A percentile compares a stretch with the other conserved stretches of the same genome.
Conservation (phyloP, 352 stramenopile species). For the Phytopythium boreale region DNA sequence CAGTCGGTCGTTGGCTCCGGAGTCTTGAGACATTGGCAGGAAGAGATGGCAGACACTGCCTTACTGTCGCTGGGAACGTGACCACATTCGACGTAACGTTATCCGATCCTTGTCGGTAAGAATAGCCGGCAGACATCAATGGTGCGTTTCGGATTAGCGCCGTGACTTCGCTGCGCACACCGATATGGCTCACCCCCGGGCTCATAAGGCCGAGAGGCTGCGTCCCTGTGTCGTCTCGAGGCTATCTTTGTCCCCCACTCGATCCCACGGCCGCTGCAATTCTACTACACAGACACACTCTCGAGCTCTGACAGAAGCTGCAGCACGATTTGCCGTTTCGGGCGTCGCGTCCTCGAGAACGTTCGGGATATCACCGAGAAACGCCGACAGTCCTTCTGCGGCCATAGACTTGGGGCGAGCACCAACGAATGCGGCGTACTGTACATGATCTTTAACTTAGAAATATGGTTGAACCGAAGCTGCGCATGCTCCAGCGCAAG, state of each 20-base stretch:
- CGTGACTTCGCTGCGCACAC: neutral
- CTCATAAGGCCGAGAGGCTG: neutral
- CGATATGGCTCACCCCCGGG: neutral
- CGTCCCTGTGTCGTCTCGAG: neutral
- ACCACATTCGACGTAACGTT: neutral
- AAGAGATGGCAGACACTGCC: neutral
- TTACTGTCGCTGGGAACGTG: neutral
- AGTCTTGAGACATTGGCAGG: neutral
- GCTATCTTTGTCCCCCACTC: neutral
- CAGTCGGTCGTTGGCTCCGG: neutral
- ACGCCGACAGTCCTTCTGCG: neutral
- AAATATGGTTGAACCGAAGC: too few relatives aligned
- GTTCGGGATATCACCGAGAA: neutral
- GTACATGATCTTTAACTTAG: too few relatives aligned
- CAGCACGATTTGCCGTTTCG: neutral
- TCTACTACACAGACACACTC: neutral
- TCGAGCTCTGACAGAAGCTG: neutral
- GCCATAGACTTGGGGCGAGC: too few relatives aligned
- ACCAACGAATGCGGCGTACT: too few relatives aligned
- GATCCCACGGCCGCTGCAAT: neutral
- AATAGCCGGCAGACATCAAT: neutral
- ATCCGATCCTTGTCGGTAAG: neutral
- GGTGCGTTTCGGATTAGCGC: neutral
- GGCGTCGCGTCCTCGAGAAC: neutral
- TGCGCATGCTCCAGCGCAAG: neutral